Conservation (phyloP, 2,329 filamentous ascomycete species). For the Chrysoporthe puriensis region DNA sequence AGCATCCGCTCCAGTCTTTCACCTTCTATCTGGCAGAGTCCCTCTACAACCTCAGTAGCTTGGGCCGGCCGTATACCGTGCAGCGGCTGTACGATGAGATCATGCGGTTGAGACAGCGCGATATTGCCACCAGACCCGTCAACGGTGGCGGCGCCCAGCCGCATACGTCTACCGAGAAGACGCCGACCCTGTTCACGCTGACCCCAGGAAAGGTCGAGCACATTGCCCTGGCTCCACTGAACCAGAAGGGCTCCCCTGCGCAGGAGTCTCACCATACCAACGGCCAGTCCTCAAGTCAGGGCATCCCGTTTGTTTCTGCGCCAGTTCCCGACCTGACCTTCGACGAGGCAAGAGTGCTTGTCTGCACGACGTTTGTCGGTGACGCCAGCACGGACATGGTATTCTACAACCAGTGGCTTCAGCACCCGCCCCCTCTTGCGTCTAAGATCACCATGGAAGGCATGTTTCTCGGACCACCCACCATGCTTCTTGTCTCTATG, state of each 20-base stretch:
- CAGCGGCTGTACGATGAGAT: constrained; percentile 62
- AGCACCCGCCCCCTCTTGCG: constrained; percentile 58
- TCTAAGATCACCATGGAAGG: constrained; percentile 66
- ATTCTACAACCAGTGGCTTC: constrained; percentile 69
- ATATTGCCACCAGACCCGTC: constrained; percentile 45
- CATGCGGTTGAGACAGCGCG: constrained; percentile 48
- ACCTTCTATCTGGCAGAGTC: constrained; percentile 61
- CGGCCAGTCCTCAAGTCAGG: constrained; percentile 37
- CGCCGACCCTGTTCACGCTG: constrained; percentile 59
- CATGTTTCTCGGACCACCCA: constrained; percentile 70
- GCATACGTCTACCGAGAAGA: constrained; percentile 39
- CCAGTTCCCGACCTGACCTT: constrained; percentile 60
- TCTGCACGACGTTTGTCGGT: constrained; percentile 69
- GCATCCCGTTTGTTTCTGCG: constrained; percentile 43
- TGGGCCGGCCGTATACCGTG: constrained; percentile 57
- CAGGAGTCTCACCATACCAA: constrained; percentile 28
- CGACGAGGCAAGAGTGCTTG: constrained; percentile 65
- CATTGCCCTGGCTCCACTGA: constrained; percentile 56
- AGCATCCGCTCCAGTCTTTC: constrained; percentile 57
- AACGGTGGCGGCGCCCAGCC: constrained; percentile 52
- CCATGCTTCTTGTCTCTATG: constrained; percentile 69
- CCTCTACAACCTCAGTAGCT: constrained; percentile 53
- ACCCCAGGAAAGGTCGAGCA: constrained; percentile 57
- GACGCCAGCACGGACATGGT: constrained; percentile 69
- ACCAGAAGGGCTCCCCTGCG: constrained; percentile 31